Percentiles rank a stretch among this genome's conserved stretches.
Evolutionary conservation across 1,139 yeast genomes (phyloP).

Genomic region (Petasospora rhodanensis): DNA sequence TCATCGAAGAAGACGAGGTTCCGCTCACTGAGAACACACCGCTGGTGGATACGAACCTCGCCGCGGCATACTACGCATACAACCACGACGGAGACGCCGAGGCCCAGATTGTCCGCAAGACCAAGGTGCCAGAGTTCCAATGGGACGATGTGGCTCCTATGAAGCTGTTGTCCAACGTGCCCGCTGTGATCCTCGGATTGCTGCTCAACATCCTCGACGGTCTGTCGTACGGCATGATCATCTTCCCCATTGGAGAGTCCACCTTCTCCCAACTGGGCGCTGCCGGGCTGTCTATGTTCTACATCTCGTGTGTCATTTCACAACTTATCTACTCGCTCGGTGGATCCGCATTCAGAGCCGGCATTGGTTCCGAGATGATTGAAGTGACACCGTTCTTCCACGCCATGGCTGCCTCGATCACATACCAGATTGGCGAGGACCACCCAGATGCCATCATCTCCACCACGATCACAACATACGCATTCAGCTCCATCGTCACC

Average conservation of each 20-base stretch:
- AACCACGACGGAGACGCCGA: constrained; percentile 10
- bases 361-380: constrained; percentile 96
- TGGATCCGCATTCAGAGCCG: constrained; percentile 82
- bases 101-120: constrained; percentile 7
- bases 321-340: constrained; percentile 87
- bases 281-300: constrained; percentile 89
- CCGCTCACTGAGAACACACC: constrained; percentile 2
- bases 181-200: constrained; percentile 75
- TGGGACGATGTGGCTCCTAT: constrained; percentile 10
- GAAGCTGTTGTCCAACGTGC: constrained; percentile 28
- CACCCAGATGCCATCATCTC: constrained; percentile 64
- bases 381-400: constrained; percentile 98
- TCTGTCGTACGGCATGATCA: constrained; percentile 92
- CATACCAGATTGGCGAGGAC: constrained; percentile 49
- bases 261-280: constrained; percentile 77
- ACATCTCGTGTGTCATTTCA: constrained; percentile 81
- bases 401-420: constrained; percentile 79
- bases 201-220: constrained; percentile 87
- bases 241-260: constrained; percentile 85
- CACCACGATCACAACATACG: constrained; percentile 84
- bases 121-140: constrained; percentile 9
- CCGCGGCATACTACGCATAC: constrained; percentile 12
- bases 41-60: constrained; percentile 7
- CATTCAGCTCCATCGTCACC: constrained; percentile 77
- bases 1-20: not conserved